These are phyloP conservation scores for Emergomyces orientalis DNA, from an alignment of 2,329 filamentous ascomycete species.

Conservation along the genomic window DNA sequence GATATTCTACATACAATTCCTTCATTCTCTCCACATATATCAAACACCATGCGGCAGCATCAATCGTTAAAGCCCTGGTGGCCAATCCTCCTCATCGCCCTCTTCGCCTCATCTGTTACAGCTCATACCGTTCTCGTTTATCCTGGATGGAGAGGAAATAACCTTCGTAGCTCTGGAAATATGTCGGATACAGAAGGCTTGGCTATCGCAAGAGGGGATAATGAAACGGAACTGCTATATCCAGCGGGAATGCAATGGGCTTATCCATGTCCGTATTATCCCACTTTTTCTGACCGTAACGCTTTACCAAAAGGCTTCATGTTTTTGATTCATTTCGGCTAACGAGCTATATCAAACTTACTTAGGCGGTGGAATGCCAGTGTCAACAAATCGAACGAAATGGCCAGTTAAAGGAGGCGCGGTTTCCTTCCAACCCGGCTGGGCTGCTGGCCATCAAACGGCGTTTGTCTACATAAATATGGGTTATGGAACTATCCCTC, in stretches of 20 bases:
- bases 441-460: constrained; percentile 80
- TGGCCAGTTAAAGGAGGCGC: constrained; percentile 86
- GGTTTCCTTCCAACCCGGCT: constrained; percentile 84
- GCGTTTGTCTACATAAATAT: constrained; percentile 87
- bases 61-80: constrained; percentile 22
- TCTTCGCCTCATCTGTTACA: constrained; percentile 32
- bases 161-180: constrained; percentile 65
- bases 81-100: constrained; percentile 25
- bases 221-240: constrained; percentile 44
- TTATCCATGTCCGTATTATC: constrained; percentile 70
- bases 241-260: constrained; percentile 93
- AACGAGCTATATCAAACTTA: constrained; percentile 9
- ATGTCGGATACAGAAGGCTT: constrained; percentile 38
- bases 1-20: constrained; percentile 10
- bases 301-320: not conserved
- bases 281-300: not conserved
- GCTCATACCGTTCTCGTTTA: constrained; percentile 75
- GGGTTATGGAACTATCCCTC: constrained; percentile 69
- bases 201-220: constrained; percentile 35
- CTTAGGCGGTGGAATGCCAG: constrained; percentile 71
- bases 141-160: constrained; percentile 80
- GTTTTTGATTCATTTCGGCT: constrained; percentile 4
- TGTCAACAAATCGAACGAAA: constrained; percentile 73
- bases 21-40: constrained; percentile 4
- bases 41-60: constrained; percentile 22